Conservation (phyloP, 129 eudicot species). For the Dittrichia graveolens region DNA sequence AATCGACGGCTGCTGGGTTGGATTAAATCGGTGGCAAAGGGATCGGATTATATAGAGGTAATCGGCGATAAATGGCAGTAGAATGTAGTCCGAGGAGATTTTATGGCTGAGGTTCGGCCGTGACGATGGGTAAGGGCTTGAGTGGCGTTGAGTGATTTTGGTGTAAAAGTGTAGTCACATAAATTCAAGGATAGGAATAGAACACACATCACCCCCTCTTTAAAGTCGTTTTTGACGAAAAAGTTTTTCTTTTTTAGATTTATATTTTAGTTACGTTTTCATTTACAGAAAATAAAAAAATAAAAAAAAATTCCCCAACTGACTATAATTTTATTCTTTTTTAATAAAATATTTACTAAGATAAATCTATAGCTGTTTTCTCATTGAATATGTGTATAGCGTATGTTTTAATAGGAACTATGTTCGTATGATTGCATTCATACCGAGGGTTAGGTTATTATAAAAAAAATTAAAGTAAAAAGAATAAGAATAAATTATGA, state of each 20-base stretch:
- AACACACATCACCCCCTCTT: slow-evolving; percentile 23
- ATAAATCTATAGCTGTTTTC: too few relatives aligned
- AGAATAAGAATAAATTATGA: too few relatives aligned
- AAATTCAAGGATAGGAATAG: slow-evolving; percentile 20
- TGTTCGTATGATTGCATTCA: too few relatives aligned
- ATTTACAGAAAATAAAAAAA: background rate
- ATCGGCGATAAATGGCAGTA: background rate
- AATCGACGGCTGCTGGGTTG: background rate
- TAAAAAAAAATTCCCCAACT: too few relatives aligned
- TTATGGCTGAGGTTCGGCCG: slow-evolving; percentile 31
- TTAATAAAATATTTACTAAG: too few relatives aligned
- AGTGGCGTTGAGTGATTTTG: slow-evolving; percentile 35
- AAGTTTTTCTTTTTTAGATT: background rate
- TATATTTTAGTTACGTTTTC: background rate
- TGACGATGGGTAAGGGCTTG: slow-evolving; percentile 24
- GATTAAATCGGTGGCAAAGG: background rate
- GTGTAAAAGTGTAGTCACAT: background rate
- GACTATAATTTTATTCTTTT: too few relatives aligned
- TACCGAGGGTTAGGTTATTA: too few relatives aligned
- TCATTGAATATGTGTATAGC: too few relatives aligned
- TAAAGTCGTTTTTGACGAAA: background rate
- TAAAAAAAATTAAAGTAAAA: too few relatives aligned
- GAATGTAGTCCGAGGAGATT: slow-evolving; percentile 15
- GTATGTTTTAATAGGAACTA: too few relatives aligned
- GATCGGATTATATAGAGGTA: slow-evolving; percentile 17